Evolutionary conservation across 805 yeast species (phyloP).

Genomic region (Pichia manshurica): DNA sequence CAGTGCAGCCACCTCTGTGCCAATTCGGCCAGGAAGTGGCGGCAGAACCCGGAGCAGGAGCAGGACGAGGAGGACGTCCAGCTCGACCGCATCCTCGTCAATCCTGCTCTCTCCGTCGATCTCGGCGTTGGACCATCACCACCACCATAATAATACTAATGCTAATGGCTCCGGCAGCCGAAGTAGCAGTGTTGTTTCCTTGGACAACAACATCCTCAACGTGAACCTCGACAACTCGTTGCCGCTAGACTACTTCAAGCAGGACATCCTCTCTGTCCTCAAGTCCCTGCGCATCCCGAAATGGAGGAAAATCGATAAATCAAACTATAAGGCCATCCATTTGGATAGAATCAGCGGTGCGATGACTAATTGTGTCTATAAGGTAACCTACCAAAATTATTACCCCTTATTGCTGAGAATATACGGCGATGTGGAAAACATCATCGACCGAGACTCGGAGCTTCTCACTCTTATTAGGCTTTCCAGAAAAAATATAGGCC

Average conservation of each 20-base stretch:
- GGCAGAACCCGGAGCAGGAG: conserved; percentile 5
- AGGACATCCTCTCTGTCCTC: conserved; percentile 63
- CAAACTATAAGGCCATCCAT: conserved; percentile 39
- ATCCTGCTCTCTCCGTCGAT: too few relatives aligned
- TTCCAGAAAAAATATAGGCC: conserved; percentile 77
- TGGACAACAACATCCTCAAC: conserved; percentile 19
- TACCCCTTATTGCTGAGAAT: conserved; percentile 71
- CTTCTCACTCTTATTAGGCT: conserved; percentile 66
- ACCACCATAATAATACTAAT: too few relatives aligned
- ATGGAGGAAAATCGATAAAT: conserved; percentile 59
- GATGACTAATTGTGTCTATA: conserved; percentile 83
- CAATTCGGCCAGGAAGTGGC: not conserved
- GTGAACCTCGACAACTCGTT: conserved; percentile 67
- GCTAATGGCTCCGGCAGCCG: too few relatives aligned
- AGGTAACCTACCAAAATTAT: conserved; percentile 40
- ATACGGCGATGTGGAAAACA: conserved; percentile 81
- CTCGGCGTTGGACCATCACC: too few relatives aligned
- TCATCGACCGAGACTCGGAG: conserved; percentile 83
- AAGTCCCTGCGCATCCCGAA: conserved; percentile 63
- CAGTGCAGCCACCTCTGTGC: not conserved
- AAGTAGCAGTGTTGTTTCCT: too few relatives aligned
- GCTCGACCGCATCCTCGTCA: not conserved
- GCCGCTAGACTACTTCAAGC: conserved; percentile 80
- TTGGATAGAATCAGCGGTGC: conserved; percentile 83
- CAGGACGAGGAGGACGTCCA: conserved; percentile 3